Evolutionary conservation across 768 basidiomycete species (phyloP).

Genomic region (Mycena galopus): DNA sequence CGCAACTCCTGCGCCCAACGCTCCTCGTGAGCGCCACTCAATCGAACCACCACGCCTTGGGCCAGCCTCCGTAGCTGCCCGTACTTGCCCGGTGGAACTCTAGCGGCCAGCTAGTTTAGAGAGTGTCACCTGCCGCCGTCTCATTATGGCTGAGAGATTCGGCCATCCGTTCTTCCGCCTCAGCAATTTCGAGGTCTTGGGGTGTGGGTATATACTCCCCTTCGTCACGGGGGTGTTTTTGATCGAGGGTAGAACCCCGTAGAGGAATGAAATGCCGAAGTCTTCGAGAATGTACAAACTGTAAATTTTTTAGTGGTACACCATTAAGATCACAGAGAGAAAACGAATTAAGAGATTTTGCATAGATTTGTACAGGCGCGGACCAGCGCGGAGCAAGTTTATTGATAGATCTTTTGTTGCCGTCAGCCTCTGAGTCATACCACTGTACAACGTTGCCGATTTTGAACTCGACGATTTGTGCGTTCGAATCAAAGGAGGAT

Average conservation of each 20-base stretch:
- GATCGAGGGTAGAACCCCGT: conserved; percentile 34
- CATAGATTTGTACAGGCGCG: conserved; percentile 32
- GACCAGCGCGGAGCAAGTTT: conserved; percentile 49
- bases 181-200: conserved; percentile 20
- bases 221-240: conserved; percentile 25
- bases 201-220: conserved; percentile 25
- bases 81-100: conserved; percentile 32
- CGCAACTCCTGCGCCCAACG: conserved; percentile 5
- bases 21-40: conserved; percentile 24
- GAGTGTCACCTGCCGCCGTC: not conserved
- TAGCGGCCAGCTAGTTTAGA: conserved; percentile 35
- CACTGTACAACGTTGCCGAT: conserved; percentile 42
- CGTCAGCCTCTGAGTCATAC: conserved; percentile 30
- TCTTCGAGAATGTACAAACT: conserved; percentile 30
- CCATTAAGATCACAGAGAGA: conserved; percentile 36
- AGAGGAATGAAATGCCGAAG: conserved; percentile 38
- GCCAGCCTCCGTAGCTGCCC: conserved; percentile 11
- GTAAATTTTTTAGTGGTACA: conserved; percentile 27
- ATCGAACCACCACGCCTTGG: conserved; percentile 34
- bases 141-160: not conserved
- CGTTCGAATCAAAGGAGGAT: conserved; percentile 36
- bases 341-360: conserved; percentile 39
- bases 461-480: conserved; percentile 36
- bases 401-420: conserved; percentile 24
- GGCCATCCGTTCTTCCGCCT: conserved; percentile 25